These are phyloP conservation scores for Uronychia setigera DNA, from an alignment of 73 alveolate genomes.

Conservation along the genomic window DNA sequence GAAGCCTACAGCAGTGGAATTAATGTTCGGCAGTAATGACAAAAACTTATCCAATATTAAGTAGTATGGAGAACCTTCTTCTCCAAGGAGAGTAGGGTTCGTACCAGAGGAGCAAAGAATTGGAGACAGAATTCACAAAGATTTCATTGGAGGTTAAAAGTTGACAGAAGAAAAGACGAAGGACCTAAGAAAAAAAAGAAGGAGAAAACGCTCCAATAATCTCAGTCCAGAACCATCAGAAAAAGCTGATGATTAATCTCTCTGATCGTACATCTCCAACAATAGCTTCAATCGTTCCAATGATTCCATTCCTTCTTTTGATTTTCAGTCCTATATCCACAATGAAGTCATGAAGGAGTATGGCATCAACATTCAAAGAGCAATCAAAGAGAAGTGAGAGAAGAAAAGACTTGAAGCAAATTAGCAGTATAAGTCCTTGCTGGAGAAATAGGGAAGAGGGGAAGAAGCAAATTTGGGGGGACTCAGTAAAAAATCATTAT, in stretches of 20 bases:
- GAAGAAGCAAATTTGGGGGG: not conserved
- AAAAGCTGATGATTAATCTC: not conserved
- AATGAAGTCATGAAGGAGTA: not conserved
- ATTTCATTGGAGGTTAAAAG: not conserved
- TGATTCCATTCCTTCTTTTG: too few relatives aligned
- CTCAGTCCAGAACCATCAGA: not conserved
- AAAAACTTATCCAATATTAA: too few relatives aligned
- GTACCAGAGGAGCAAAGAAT: too few relatives aligned
- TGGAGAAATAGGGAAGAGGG: not conserved
- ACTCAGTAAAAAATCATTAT: not conserved
- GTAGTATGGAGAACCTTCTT: too few relatives aligned
- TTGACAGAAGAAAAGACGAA: not conserved
- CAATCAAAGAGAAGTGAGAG: not conserved
- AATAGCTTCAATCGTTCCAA: too few relatives aligned
- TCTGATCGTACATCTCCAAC: not conserved
- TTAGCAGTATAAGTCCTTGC: not conserved
- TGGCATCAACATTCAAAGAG: not conserved
- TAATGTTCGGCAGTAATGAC: too few relatives aligned
- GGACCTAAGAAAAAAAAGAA: not conserved
- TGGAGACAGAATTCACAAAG: too few relatives aligned
- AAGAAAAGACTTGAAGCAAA: not conserved
- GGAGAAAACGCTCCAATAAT: not conserved
- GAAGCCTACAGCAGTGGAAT: too few relatives aligned
- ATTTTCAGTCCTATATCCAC: not conserved
- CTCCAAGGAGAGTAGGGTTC: too few relatives aligned